phyloP scores from a whole-genome alignment of 352 stramenopile species.

The Phytopythium cucurbitacearum region DNA sequence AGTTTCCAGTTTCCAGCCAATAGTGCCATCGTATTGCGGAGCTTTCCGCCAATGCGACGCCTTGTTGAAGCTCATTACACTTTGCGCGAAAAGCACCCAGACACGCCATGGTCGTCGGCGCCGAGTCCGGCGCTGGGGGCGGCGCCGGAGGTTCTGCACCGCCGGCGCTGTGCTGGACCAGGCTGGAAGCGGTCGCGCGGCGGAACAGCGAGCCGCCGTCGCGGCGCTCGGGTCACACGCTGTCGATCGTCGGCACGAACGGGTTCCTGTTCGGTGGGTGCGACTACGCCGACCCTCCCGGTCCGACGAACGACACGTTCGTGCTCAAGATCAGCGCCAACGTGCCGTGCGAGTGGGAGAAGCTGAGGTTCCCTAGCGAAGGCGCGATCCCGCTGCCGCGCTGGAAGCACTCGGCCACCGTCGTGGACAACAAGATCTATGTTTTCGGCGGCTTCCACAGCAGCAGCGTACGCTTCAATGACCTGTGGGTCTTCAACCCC shows the following conservation, averaged over 20 bases:
- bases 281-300: conserved; percentile 82
- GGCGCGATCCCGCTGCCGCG: conserved; percentile 37
- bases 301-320: conserved; percentile 92
- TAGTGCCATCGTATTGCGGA: not conserved
- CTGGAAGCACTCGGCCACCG: conserved; percentile 90
- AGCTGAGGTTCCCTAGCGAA: conserved; percentile 33
- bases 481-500: conserved; percentile 96
- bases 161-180: conserved; percentile 48
- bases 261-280: conserved; percentile 93
- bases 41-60: conserved; percentile 9
- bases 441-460: conserved; percentile 95
- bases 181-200: conserved; percentile 36
- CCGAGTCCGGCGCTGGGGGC: conserved; percentile 2
- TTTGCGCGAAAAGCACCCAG: not conserved
- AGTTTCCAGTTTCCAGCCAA: conserved; percentile 9
- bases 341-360: conserved; percentile 69
- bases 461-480: conserved; percentile 88
- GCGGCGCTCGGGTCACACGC: conserved; percentile 91
- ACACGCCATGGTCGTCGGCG: not conserved
- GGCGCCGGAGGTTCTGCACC: not conserved
- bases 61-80: conserved; percentile 1
- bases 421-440: conserved; percentile 88
- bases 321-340: conserved; percentile 87
- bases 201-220: conserved; percentile 84
- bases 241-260: conserved; percentile 87